Conservation (phyloP, 768 basidiomycete species). For the Crassisporium funariophilum region DNA sequence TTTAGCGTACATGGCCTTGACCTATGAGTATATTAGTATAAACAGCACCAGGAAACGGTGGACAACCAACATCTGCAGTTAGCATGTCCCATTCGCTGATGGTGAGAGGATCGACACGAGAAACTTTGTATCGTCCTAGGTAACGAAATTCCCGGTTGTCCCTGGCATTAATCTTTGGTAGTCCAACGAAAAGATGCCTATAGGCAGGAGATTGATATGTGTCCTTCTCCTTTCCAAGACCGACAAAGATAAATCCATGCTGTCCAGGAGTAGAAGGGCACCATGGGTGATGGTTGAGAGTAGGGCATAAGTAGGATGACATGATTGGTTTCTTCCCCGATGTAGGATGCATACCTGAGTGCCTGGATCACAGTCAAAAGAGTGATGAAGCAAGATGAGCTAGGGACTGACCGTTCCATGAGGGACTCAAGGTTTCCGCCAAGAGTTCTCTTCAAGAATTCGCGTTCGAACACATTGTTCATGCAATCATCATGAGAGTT, state of each 20-base stretch:
- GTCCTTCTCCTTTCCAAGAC: conserved; percentile 46
- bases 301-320: conserved; percentile 49
- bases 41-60: background rate
- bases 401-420: conserved; percentile 34
- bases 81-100: conserved; percentile 50
- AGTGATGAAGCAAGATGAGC: background rate
- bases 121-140: conserved; percentile 47
- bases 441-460: conserved; percentile 36
- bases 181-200: conserved; percentile 48
- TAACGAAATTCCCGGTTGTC: conserved; percentile 42
- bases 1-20: conserved; percentile 36
- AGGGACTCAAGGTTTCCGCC: conserved; percentile 43
- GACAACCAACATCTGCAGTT: conserved; percentile 35
- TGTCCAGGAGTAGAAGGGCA: conserved; percentile 48
- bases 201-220: conserved; percentile 41
- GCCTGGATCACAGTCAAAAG: conserved; percentile 10
- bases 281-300: conserved; percentile 56
- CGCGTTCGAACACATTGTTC: conserved; percentile 41
- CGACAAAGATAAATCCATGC: conserved; percentile 60
- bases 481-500: conserved; percentile 8
- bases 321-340: conserved; percentile 33
- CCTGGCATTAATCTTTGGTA: conserved; percentile 27
- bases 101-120: conserved; percentile 41
- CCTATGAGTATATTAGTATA: conserved; percentile 21
- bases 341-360: conserved; percentile 8